These are phyloP conservation scores for Tolypocladium cylindrosporum DNA, from an alignment of 2,329 filamentous ascomycete species.

Conservation along the genomic window DNA sequence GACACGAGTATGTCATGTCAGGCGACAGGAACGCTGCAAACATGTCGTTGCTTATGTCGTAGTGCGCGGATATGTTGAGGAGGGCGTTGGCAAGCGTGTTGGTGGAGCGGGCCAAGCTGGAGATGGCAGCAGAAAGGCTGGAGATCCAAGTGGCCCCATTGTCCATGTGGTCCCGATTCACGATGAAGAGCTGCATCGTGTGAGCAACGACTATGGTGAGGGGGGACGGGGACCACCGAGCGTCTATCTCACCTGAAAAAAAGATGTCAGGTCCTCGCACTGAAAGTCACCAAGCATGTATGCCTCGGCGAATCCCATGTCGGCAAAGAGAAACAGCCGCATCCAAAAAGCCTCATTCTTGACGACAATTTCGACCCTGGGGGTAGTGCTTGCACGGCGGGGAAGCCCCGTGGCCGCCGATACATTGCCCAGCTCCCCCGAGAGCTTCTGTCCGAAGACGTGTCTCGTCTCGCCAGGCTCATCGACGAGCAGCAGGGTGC, in stretches of 20 bases:
- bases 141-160: conserved; percentile 56
- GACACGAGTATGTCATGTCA: conserved; percentile 71
- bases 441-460: conserved; percentile 36
- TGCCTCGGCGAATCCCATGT: conserved; percentile 66
- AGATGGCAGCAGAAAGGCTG: conserved; percentile 45
- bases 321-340: conserved; percentile 56
- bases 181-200: conserved; percentile 52
- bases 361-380: conserved; percentile 45
- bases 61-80: conserved; percentile 62
- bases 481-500: conserved; percentile 38
- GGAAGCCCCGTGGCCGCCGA: conserved; percentile 23
- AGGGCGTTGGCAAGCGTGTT: conserved; percentile 49
- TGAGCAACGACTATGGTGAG: background rate
- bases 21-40: conserved; percentile 62
- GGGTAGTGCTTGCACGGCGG: conserved; percentile 22
- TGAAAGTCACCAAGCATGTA: conserved; percentile 66
- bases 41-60: conserved; percentile 69
- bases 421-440: conserved; percentile 21
- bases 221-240: background rate
- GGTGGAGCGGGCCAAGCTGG: conserved; percentile 45
- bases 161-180: conserved; percentile 53
- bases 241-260: conserved; percentile 48
- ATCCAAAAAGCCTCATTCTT: conserved; percentile 62
- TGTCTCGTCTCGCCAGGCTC: conserved; percentile 30
- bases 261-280: conserved; percentile 54